Conservation (phyloP, 2,329 filamentous ascomycete species). For the Colletotrichum sp. region DNA sequence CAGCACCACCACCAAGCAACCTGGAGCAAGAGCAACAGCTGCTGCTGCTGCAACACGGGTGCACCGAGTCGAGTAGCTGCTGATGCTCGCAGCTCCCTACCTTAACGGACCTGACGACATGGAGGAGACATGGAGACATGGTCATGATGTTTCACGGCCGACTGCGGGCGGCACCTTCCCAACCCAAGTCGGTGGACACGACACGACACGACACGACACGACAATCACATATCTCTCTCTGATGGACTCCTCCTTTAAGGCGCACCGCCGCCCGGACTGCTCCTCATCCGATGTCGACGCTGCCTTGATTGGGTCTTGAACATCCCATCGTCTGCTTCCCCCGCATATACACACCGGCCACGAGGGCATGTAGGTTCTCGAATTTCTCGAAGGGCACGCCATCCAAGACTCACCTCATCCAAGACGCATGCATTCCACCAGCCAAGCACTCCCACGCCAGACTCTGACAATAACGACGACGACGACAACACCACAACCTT, state of each 20-base stretch:
- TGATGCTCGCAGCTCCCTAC: not conserved
- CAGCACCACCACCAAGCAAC: not conserved
- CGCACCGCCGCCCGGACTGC: not conserved
- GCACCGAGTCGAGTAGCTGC: not conserved
- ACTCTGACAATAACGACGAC: not conserved
- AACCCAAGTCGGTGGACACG: not conserved
- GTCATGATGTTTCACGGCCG: not conserved
- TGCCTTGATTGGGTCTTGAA: not conserved
- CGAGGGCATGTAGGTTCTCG: not conserved
- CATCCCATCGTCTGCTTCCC: not conserved
- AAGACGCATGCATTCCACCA: not conserved
- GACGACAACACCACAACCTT: not conserved
- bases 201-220: not conserved
- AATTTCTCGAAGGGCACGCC: not conserved
- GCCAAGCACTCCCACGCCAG: not conserved
- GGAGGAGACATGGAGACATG: not conserved
- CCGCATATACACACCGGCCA: not conserved
- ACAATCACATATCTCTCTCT: not conserved
- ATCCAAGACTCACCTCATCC: not conserved
- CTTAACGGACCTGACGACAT: not conserved
- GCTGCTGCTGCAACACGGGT: not conserved
- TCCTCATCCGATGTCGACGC: slow-evolving; percentile 7
- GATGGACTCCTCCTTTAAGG: not conserved
- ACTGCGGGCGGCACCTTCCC: not conserved
- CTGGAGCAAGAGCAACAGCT: not conserved